A percentile compares a stretch with the other conserved stretches of the same genome.
These are phyloP conservation scores for Aquilaria yunnanensis DNA, from an alignment of 345 rosid species.

Conservation along the genomic window DNA sequence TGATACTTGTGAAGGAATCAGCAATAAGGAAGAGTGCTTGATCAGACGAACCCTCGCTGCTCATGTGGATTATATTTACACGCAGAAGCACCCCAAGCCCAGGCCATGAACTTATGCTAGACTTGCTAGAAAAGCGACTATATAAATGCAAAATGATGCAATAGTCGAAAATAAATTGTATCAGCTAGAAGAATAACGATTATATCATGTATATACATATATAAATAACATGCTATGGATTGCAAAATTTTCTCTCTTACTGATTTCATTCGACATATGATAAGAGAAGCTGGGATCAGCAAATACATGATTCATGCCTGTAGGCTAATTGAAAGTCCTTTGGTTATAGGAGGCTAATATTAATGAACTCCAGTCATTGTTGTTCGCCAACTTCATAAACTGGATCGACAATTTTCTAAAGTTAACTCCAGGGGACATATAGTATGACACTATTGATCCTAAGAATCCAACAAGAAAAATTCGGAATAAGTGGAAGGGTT, in stretches of 20 bases:
- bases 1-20: conserved; percentile 18
- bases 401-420: too few relatives aligned
- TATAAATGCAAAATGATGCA: neutral
- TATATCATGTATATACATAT: neutral
- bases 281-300: too few relatives aligned
- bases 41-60: conserved; percentile 37
- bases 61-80: conserved; percentile 47
- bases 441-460: too few relatives aligned
- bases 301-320: too few relatives aligned
- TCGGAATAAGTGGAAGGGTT: too few relatives aligned
- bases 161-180: neutral
- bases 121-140: neutral
- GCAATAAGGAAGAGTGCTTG: conserved; percentile 22
- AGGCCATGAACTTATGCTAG: neutral
- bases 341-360: too few relatives aligned
- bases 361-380: too few relatives aligned
- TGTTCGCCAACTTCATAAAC: too few relatives aligned
- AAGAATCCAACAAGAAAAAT: too few relatives aligned
- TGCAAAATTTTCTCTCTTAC: neutral
- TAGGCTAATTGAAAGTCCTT: too few relatives aligned
- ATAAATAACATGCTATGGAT: neutral
- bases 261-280: neutral
- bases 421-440: too few relatives aligned
- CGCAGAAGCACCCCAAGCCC: conserved; percentile 27
- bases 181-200: neutral